These are phyloP conservation scores for Monosporascus ibericus DNA, from an alignment of 2,329 filamentous ascomycete genomes.

Conservation along the genomic window DNA sequence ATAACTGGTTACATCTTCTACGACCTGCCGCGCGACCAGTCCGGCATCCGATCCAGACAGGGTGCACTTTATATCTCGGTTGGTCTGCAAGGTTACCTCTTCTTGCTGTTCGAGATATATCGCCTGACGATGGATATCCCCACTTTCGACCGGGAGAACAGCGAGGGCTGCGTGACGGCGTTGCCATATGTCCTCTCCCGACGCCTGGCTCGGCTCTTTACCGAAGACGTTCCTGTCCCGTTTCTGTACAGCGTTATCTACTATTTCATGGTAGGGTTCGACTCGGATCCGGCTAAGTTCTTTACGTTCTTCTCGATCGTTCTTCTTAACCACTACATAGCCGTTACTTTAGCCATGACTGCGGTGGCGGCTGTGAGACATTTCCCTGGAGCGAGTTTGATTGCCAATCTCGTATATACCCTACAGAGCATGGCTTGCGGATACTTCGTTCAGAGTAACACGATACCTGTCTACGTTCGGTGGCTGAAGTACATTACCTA, in stretches of 20 bases:
- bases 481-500: constrained; percentile 69
- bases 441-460: constrained; percentile 68
- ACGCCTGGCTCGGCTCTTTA: constrained; percentile 59
- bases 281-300: constrained; percentile 56
- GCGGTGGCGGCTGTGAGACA: constrained; percentile 60
- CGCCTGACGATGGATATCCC: constrained; percentile 69
- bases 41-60: constrained; percentile 68
- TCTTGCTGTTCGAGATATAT: constrained; percentile 71
- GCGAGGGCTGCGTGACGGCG: constrained; percentile 65
- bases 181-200: constrained; percentile 65
- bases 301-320: constrained; percentile 66
- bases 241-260: constrained; percentile 64
- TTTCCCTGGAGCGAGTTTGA: constrained; percentile 65
- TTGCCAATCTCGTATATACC: constrained; percentile 68
- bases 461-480: constrained; percentile 70
- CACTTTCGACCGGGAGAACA: constrained; percentile 68
- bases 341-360: constrained; percentile 63
- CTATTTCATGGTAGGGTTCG: constrained; percentile 75
- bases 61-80: constrained; percentile 67
- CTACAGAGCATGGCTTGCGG: constrained; percentile 70
- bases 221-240: constrained; percentile 69
- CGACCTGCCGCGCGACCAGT: constrained; percentile 55
- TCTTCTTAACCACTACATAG: constrained; percentile 66
- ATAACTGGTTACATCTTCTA: constrained; percentile 70
- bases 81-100: constrained; percentile 69